Conservation (phyloP, 2,329 filamentous ascomycete genomes). For the Penicillium concentricum region DNA sequence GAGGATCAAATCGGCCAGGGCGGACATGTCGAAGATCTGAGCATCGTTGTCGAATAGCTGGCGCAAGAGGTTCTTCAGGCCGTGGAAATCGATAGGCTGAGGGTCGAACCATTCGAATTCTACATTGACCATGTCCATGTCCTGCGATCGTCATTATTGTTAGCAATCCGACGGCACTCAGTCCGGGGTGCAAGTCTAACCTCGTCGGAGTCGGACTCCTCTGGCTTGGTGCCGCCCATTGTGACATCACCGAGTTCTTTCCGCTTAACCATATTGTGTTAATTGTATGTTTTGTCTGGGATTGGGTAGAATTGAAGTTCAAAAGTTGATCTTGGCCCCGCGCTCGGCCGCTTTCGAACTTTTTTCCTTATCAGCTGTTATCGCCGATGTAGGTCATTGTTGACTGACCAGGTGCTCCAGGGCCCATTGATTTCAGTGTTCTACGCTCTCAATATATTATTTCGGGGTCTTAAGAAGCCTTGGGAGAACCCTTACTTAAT, state of each 20-base stretch:
- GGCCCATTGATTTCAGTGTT: neutral
- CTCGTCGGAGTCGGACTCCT: constrained; percentile 43
- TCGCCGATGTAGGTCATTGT: constrained; percentile 7
- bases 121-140: constrained; percentile 88
- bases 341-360: constrained; percentile 23
- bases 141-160: constrained; percentile 51
- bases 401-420: neutral
- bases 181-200: constrained; percentile 22
- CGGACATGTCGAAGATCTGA: constrained; percentile 81
- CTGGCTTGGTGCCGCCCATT: constrained; percentile 44
- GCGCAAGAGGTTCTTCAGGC: constrained; percentile 81
- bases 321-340: constrained; percentile 14
- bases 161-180: constrained; percentile 5
- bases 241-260: constrained; percentile 48
- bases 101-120: constrained; percentile 99
- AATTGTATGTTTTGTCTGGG: constrained; percentile 2
- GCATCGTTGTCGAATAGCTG: constrained; percentile 91
- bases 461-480: neutral
- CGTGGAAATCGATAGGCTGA: constrained; percentile 89
- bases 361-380: constrained; percentile 27
- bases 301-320: constrained; percentile 5
- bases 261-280: constrained; percentile 50
- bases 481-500: too few relatives aligned
- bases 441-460: neutral
- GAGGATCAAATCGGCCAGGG: constrained; percentile 79